Base-by-base conservation (phyloP, 2,329 filamentous ascomycete genomes). In the Ilyonectria destructans region DNA sequence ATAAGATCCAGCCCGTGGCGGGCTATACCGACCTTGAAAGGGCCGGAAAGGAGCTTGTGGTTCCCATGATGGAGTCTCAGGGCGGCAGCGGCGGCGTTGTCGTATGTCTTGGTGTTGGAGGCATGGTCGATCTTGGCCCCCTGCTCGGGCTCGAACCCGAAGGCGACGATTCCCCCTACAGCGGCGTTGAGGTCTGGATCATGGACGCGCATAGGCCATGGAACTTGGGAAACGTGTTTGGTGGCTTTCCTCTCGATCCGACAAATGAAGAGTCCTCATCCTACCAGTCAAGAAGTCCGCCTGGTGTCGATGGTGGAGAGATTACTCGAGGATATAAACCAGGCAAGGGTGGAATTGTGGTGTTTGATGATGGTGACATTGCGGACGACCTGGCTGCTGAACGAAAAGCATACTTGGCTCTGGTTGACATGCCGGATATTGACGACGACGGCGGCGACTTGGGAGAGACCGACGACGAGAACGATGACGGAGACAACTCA, bases 331-430 rank as follows among this genome's bases (percentile, higher is more conserved):
- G 87, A 0, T 98, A 97, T 79, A 91, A 89, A 71, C 90, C 93
- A 6, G 93, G 94, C 33, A 92, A 88, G 77, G 96, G 96, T 19
- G 96, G 96, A 0, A 93, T 99, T 48, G 89, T 99, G 68, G 95
- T 98, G 2, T 97, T 96, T 79, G 96, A 98, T 77, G 96, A 98
- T 78, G 96, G 96, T 1, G 96, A 99, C 79, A 95, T 99, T 58
- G 93, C 96, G 73, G 93, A 96, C 73, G 93, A 95, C 37, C 84
- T 99, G 37, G 82, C 81, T 13, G 84, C 84, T 1, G 95, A 98
- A 81, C 88, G 90, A 73, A 91, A 94, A 67, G 95, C 96, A 45
- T 98, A 97, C 77, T 89, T 93, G 71, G 92, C 92, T n/a, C 84
- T 98, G 58, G 86, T 94, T 52, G 92, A 95, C 69, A 98, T 99